Evolutionary conservation across 2,329 filamentous ascomycete genomes (phyloP).

Genomic region (Cladophialophora exuberans): DNA sequence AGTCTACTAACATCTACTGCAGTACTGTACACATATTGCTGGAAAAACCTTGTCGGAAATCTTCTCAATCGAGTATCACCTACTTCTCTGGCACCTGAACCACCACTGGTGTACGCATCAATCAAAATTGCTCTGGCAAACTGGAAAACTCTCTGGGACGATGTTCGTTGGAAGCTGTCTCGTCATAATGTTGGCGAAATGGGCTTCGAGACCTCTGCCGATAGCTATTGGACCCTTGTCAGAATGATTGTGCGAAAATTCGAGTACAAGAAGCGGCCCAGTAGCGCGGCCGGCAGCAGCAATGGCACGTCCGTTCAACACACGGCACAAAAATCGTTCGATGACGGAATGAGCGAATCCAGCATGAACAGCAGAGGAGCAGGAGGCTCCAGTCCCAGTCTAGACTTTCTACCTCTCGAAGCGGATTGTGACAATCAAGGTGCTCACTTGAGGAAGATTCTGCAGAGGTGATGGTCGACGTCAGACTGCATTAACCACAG

Average conservation of each 20-base stretch:
- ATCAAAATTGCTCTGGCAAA: slow-evolving; percentile 44
- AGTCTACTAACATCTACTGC: not conserved
- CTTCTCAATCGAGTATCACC: slow-evolving; percentile 33
- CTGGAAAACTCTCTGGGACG: slow-evolving; percentile 46
- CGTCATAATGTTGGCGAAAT: slow-evolving; percentile 41
- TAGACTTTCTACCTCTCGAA: slow-evolving; percentile 29
- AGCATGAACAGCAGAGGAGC: not conserved
- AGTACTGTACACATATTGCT: slow-evolving; percentile 47
- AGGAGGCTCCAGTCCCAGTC: not conserved
- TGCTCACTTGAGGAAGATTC: slow-evolving; percentile 28
- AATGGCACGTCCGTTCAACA: not conserved
- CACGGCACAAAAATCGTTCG: not conserved
- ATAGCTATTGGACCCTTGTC: slow-evolving; percentile 30
- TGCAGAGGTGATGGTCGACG: slow-evolving; percentile 1
- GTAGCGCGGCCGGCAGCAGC: slow-evolving; percentile 6
- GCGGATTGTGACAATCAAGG: slow-evolving; percentile 30
- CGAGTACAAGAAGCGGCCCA: slow-evolving; percentile 12
- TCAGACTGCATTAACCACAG: no score
- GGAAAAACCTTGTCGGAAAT: slow-evolving; percentile 44
- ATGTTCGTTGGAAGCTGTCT: slow-evolving; percentile 38
- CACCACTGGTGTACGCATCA: slow-evolving; percentile 18
- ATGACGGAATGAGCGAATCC: slow-evolving; percentile 6
- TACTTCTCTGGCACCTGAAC: slow-evolving; percentile 11
- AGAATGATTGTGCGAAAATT: slow-evolving; percentile 27
- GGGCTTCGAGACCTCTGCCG: slow-evolving; percentile 40